Percentiles rank a stretch among this genome's conserved stretches.
Conservation (phyloP, 139 green algal genomes). For the Chlamydomonas applanata region DNA sequence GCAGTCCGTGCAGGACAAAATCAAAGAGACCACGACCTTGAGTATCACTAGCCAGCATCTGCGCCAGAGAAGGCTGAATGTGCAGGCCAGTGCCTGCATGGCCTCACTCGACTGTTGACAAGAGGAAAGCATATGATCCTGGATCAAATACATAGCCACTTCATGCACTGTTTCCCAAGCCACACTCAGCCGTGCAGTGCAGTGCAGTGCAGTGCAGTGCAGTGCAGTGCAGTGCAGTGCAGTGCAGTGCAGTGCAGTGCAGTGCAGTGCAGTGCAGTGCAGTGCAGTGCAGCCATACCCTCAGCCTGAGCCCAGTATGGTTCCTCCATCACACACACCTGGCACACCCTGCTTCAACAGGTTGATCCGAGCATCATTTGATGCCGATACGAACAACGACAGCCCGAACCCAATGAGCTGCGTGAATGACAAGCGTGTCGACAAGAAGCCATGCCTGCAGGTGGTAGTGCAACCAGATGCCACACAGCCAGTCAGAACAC, state of each 20-base stretch:
- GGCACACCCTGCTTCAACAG: slow-evolving; percentile 67
- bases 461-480: too few relatives aligned
- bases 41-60: slow-evolving; percentile 23
- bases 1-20: slow-evolving; percentile 19
- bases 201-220: too few relatives aligned
- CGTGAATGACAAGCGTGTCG: slow-evolving; percentile 72
- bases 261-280: too few relatives aligned
- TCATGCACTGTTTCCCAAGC: too few relatives aligned
- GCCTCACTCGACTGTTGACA: too few relatives aligned
- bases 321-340: slow-evolving; percentile 14
- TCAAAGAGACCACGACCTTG: not conserved
- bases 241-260: not conserved
- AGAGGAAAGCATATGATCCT: too few relatives aligned
- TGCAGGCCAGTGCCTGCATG: not conserved
- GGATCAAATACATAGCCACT: too few relatives aligned
- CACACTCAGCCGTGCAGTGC: too few relatives aligned
- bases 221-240: too few relatives aligned
- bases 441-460: slow-evolving; percentile 91
- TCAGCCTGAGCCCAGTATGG: too few relatives aligned
- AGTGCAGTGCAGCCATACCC: not conserved
- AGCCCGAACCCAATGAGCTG: slow-evolving; percentile 88
- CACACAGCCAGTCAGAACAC: not conserved
- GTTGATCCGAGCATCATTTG: slow-evolving; percentile 64
- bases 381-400: slow-evolving; percentile 75
- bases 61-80: too few relatives aligned